phyloP scores from a whole-genome alignment of 176 grass and related monocot species.

The Triticum timopheevii region DNA sequence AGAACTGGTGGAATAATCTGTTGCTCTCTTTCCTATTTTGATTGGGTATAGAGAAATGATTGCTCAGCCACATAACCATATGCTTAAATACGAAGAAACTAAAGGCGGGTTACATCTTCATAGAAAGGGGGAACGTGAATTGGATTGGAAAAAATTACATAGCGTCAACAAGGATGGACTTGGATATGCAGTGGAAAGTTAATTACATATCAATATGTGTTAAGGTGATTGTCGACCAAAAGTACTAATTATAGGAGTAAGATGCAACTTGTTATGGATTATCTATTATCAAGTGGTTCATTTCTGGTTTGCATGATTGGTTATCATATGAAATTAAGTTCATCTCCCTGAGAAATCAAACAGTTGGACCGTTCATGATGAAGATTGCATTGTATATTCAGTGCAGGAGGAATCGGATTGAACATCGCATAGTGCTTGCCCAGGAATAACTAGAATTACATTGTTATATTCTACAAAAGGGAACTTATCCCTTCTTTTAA shows the following conservation, averaged over 20 bases:
- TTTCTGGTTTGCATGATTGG: background rate
- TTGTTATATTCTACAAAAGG: background rate
- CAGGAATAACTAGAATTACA: background rate
- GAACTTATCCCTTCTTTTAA: background rate
- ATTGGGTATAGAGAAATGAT: background rate
- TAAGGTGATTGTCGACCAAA: too few species aligned
- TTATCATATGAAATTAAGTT: background rate
- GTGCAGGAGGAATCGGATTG: too few species aligned
- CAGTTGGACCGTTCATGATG: background rate
- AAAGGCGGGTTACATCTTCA: background rate
- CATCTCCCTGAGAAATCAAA: background rate
- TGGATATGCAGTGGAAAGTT: too few species aligned
- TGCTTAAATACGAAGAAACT: slow-evolving; percentile 10
- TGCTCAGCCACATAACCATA: background rate
- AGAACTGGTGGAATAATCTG: background rate
- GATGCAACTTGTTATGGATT: background rate
- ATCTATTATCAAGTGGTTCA: background rate
- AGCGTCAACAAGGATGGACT: too few species aligned
- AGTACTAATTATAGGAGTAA: background rate
- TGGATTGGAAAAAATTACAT: too few species aligned
- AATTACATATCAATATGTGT: too few species aligned
- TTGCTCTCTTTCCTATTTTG: background rate
- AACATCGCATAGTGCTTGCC: background rate
- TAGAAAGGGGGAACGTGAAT: too few species aligned
- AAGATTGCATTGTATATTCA: background rate